Percentiles rank a stretch among this genome's conserved stretches.
These are phyloP conservation scores for Pichia phayaonensis DNA, from an alignment of 805 yeast genomes.

Conservation along the genomic window DNA sequence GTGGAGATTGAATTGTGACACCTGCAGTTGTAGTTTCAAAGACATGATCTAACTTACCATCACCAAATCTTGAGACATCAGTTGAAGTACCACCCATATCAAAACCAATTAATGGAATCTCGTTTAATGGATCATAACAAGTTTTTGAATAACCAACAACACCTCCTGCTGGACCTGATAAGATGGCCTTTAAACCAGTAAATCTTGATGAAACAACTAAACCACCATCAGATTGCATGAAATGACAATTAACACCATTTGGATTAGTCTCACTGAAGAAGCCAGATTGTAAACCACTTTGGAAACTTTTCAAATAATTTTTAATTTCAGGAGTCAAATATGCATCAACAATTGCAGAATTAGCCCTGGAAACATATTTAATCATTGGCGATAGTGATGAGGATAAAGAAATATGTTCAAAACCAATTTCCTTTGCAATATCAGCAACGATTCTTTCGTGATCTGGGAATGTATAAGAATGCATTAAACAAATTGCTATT, in stretches of 20 bases:
- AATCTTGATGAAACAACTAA: constrained; percentile 74
- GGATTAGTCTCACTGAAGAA: constrained; percentile 30
- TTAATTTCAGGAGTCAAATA: constrained; percentile 73
- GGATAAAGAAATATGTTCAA: constrained; percentile 59
- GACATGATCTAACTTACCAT: constrained; percentile 64
- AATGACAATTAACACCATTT: constrained; percentile 52
- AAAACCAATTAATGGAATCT: constrained; percentile 64
- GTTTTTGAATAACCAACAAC: constrained; percentile 89
- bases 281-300: constrained; percentile 50
- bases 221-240: constrained; percentile 97
- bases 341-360: constrained; percentile 77
- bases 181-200: constrained; percentile 78
- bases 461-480: constrained; percentile 61
- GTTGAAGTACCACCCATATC: constrained; percentile 93
- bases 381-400: constrained; percentile 71
- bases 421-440: constrained; percentile 59
- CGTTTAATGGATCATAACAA: constrained; percentile 49
- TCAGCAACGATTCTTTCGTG: constrained; percentile 59
- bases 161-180: constrained; percentile 98
- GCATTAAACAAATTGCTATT: constrained; percentile 63
- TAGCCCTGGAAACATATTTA: constrained; percentile 66
- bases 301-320: constrained; percentile 53
- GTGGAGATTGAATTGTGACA: constrained; percentile 76
- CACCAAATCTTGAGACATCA: constrained; percentile 65
- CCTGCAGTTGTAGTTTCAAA: constrained; percentile 82